Evolutionary conservation across 352 stramenopile genomes (phyloP), one percentile per base, ranked within the genome.

Genomic region (Phytophthora sp.): DNA sequence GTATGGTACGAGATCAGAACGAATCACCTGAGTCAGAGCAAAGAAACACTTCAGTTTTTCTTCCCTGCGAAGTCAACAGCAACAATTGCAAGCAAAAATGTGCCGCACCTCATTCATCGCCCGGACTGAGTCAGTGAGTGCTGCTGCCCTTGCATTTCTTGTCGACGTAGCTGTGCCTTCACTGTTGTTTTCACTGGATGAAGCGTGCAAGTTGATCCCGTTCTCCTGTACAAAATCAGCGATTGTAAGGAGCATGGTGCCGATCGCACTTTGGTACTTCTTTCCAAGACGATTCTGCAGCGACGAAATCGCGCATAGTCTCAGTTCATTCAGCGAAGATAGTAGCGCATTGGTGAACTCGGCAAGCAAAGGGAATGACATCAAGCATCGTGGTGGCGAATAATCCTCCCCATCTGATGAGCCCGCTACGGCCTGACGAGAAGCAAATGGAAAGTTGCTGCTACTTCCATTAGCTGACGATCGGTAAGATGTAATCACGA

Each of bases 341-440:
- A 97, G 55, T 21, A 97, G 18, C 2, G 81, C 77, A 70, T 97
- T 97, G 3, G 83, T 95, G 39, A 94, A 89, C 56, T 94, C 84
- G 0, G 88, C 89, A 38, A 95, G 48, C 27, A 94, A 69, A n/a
- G 89, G 89, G 58, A 94, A 96, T 21, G 87, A 83, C 82, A 97
- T 92, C 17, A 97, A 73, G n/a, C 80, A 74, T 13, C 87, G 80
- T 0, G 89, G 89, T 0, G 89, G 86, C 10, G 82, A 79, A 54
- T 84, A 88, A 43, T 87, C 84, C 46, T 72, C 64, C n/a, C 45
- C 54, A 23, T 66, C 51, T 2, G 44, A 42, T 20, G 35, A 59
- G 2, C n/a, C n/a, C n/a, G 54, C 26, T 12, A 28, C 17, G 52
- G 54, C 17, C 15, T 50, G 30, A 41, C 54, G 60, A 24, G 64